These are phyloP conservation scores for Geoglossum cookeanum DNA, from an alignment of 2,329 filamentous ascomycete genomes.

Conservation along the genomic window DNA sequence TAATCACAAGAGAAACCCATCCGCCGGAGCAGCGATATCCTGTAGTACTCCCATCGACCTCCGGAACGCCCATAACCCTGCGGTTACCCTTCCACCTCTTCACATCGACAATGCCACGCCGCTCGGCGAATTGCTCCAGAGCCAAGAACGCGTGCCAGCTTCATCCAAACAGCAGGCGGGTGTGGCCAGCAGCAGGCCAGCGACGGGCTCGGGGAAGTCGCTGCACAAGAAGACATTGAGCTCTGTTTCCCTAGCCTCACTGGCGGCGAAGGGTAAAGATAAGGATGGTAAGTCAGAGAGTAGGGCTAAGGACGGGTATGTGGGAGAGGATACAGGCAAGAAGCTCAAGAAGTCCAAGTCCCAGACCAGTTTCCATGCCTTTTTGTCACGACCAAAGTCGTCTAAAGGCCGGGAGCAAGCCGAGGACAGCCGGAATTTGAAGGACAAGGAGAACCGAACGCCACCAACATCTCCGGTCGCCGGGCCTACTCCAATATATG, in stretches of 20 bases:
- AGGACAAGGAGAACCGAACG: slow-evolving; percentile 68
- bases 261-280: slow-evolving; percentile 25
- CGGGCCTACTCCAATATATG: slow-evolving; percentile 55
- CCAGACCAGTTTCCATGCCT: slow-evolving; percentile 56
- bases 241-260: slow-evolving; percentile 27
- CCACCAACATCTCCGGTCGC: slow-evolving; percentile 32
- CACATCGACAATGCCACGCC: not conserved
- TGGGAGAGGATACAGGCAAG: slow-evolving; percentile 9
- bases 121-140: slow-evolving; percentile 5
- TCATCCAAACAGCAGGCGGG: not conserved
- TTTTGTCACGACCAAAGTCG: slow-evolving; percentile 59
- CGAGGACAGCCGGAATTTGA: slow-evolving; percentile 33
- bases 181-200: not conserved
- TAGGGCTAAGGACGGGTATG: slow-evolving; percentile 18
- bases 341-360: slow-evolving; percentile 60
- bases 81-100: not conserved
- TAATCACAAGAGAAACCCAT: slow-evolving; percentile 4
- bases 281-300: slow-evolving; percentile 20
- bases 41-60: not conserved
- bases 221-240: slow-evolving; percentile 28
- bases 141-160: not conserved
- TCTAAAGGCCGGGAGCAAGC: slow-evolving; percentile 43
- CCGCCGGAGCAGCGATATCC: slow-evolving; percentile 1
- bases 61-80: not conserved
- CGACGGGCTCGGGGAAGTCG: not conserved